These are phyloP conservation scores for Fusarium sterilihyphosum DNA, from an alignment of 2,329 filamentous ascomycete genomes.

Conservation along the genomic window DNA sequence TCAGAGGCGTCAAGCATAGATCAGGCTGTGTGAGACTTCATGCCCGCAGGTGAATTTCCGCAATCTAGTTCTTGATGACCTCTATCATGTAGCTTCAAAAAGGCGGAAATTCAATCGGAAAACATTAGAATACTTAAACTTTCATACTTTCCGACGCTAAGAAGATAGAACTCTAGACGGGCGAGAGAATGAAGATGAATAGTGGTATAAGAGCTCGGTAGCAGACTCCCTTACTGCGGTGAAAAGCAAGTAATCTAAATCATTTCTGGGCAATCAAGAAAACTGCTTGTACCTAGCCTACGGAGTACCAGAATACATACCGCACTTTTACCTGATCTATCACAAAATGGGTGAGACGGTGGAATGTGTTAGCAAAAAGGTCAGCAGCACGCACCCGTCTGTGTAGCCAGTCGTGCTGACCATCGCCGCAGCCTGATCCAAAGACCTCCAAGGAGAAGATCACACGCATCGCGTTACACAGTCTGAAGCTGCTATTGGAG, in stretches of 20 bases:
- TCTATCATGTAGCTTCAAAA: background rate
- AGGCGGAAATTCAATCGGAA: background rate
- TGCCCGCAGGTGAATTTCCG: background rate
- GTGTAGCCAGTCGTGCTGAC: background rate
- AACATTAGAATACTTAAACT: background rate
- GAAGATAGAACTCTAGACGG: background rate
- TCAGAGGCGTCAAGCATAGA: background rate
- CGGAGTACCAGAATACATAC: too few species aligned
- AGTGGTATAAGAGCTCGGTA: background rate
- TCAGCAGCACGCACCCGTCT: background rate
- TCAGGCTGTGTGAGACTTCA: background rate
- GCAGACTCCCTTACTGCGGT: background rate
- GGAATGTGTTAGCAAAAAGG: background rate
- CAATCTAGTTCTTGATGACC: background rate
- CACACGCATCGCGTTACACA: background rate
- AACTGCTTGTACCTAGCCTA: accelerated
- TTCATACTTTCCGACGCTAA: background rate
- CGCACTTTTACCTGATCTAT: background rate
- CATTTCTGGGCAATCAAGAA: accelerated
- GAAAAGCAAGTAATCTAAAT: background rate
- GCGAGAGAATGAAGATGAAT: background rate
- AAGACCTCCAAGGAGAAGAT: background rate
- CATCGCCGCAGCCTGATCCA: background rate
- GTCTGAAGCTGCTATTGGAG: too few species aligned
- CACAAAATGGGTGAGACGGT: background rate